Conservation (phyloP, 2,329 filamentous ascomycete genomes). For the Pleoardoris graminearum region DNA sequence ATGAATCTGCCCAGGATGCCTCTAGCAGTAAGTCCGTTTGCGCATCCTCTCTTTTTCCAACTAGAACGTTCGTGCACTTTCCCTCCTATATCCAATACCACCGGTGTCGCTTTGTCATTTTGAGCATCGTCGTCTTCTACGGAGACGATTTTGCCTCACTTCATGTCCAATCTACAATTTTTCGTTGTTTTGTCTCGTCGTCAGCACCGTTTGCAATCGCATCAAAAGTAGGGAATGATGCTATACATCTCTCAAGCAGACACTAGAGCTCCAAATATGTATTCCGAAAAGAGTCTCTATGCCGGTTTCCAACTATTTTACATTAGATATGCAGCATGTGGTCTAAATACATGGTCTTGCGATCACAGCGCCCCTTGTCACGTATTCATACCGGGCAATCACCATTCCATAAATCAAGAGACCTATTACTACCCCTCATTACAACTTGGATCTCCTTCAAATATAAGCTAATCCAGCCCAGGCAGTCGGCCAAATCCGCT, state of each 20-base stretch:
- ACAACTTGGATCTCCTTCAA: no score
- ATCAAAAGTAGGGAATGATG: background rate
- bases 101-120: background rate
- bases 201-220: background rate
- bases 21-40: constrained; percentile 30
- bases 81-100: background rate
- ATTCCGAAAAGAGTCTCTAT: no score
- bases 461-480: constrained; percentile 47
- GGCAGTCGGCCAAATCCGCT: constrained; percentile 90
- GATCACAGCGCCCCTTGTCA: no score
- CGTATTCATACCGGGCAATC: no score
- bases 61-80: background rate
- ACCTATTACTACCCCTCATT: no score
- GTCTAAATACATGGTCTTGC: no score
- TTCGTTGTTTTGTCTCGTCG: background rate
- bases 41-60: no score
- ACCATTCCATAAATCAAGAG: no score
- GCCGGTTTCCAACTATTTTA: no score
- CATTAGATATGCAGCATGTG: no score
- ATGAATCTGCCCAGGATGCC: constrained; percentile 36
- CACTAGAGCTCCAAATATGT: background rate
- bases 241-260: background rate
- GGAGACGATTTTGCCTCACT: no score
- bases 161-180: background rate
- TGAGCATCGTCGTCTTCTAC: no score